phyloP scores from a whole-genome alignment of 495 filamentous ascomycete species.

The Podospora tetraspora region DNA sequence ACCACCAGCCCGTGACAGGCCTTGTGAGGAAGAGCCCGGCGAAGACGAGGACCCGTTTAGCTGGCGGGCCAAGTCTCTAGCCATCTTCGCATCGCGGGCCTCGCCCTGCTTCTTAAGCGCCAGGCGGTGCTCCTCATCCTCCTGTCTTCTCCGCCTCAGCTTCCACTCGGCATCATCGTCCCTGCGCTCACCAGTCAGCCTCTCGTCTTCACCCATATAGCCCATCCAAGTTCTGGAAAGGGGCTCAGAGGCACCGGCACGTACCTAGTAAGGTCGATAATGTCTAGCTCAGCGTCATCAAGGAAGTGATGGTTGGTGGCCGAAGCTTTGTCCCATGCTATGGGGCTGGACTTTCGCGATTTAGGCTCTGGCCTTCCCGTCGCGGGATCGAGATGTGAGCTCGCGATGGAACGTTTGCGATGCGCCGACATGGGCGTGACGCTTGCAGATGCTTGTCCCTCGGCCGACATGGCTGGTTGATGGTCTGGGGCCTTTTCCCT shows the following conservation, averaged over 20 bases:
- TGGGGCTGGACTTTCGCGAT: slow-evolving; percentile 29
- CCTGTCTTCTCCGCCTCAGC: background rate
- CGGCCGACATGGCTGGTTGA: background rate
- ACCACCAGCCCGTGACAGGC: background rate
- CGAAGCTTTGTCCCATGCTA: slow-evolving; percentile 8
- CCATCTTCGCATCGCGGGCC: background rate
- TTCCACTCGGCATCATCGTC: background rate
- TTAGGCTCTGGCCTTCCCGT: slow-evolving; percentile 20
- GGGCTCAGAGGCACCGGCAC: background rate
- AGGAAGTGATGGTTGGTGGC: background rate
- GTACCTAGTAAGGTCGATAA: slow-evolving; percentile 32
- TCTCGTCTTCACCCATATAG: slow-evolving; percentile 4
- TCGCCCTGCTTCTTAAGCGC: background rate
- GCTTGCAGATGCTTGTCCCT: background rate
- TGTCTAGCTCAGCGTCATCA: background rate
- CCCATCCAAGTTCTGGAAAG: slow-evolving; percentile 1
- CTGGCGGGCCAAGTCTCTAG: background rate
- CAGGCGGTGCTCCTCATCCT: background rate
- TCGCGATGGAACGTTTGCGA: slow-evolving; percentile 36
- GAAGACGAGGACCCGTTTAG: background rate
- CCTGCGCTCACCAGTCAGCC: background rate
- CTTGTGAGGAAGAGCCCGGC: background rate
- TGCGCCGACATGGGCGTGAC: background rate
- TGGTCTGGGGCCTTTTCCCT: background rate
- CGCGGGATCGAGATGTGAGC: slow-evolving; percentile 18